These are phyloP conservation scores for Coniochaeta prunicola DNA, from an alignment of 2,329 filamentous ascomycete genomes.

Conservation along the genomic window DNA sequence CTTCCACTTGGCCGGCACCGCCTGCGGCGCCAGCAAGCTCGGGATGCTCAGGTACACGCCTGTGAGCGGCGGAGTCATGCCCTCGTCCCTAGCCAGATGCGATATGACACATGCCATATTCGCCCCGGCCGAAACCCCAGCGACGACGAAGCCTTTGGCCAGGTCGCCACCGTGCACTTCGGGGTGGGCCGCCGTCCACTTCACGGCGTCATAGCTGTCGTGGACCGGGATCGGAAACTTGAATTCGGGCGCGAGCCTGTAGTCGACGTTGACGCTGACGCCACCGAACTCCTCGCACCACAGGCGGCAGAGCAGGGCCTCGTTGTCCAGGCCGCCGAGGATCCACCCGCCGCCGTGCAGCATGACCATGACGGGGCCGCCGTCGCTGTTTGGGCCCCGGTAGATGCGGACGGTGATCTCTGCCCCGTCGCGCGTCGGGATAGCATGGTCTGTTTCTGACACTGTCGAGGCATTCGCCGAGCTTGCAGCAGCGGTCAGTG, in stretches of 20 bases:
- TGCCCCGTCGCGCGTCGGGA: too few species aligned
- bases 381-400: too few species aligned
- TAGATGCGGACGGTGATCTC: too few species aligned
- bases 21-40: conserved; percentile 12
- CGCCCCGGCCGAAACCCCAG: conserved; percentile 20
- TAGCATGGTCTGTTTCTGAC: too few species aligned
- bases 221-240: conserved; percentile 19
- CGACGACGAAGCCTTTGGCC: conserved; percentile 16
- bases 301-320: conserved; percentile 17
- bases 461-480: too few species aligned
- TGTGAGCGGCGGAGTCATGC: conserved; percentile 15
- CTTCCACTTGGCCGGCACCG: conserved; percentile 20
- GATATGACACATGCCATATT: conserved; percentile 19
- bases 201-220: conserved; percentile 19
- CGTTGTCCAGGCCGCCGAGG: conserved; percentile 17
- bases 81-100: conserved; percentile 12
- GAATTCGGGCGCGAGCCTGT: conserved; percentile 21
- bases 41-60: conserved; percentile 18
- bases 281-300: conserved; percentile 18
- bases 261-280: conserved; percentile 18
- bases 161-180: conserved; percentile 6
- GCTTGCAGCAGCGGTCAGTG: too few species aligned
- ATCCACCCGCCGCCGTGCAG: conserved; percentile 21
- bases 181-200: conserved; percentile 12
- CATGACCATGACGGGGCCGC: too few species aligned